Percentiles rank a stretch among this genome's conserved stretches.
Evolutionary conservation across 306 rosid species (phyloP).

Genomic region (Malus fusca): DNA sequence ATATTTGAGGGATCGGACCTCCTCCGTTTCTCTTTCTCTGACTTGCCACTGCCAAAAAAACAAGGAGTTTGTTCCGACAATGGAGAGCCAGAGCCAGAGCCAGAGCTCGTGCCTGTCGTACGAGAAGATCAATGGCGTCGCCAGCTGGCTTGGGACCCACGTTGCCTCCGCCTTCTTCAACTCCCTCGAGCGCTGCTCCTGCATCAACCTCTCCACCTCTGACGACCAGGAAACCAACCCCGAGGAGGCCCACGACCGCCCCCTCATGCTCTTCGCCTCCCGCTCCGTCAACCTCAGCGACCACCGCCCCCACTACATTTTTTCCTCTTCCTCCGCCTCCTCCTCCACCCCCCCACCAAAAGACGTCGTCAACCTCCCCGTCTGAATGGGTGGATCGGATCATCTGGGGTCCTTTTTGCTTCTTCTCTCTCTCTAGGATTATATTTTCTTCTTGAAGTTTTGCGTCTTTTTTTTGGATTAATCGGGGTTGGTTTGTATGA

Average conservation of each 20-base stretch:
- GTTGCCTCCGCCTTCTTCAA: slow-evolving; percentile 47
- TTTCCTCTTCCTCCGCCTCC: slow-evolving; percentile 5
- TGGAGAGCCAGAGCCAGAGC: not conserved
- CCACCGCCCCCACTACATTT: slow-evolving; percentile 7
- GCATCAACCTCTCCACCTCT: slow-evolving; percentile 43
- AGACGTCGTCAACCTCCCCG: slow-evolving; percentile 43
- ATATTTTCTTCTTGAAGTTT: not conserved
- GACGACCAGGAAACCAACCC: slow-evolving; percentile 33
- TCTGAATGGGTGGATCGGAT: slow-evolving; percentile 13
- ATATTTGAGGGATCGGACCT: not conserved
- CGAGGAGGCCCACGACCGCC: slow-evolving; percentile 40
- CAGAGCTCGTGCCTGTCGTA: slow-evolving; percentile 27
- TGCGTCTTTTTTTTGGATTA: not conserved
- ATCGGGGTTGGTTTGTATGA: not conserved
- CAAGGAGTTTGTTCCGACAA: not conserved
- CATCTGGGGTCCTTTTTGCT: not conserved
- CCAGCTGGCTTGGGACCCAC: slow-evolving; percentile 30
- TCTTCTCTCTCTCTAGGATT: not conserved
- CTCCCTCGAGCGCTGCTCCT: slow-evolving; percentile 40
- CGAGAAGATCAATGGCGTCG: slow-evolving; percentile 37
- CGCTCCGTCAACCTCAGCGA: slow-evolving; percentile 30
- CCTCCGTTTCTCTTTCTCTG: not conserved
- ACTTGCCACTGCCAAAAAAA: not conserved
- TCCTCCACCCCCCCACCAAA: not conserved
- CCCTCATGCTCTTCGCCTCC: slow-evolving; percentile 38